Base-by-base conservation (phyloP, 352 stramenopile species). In the Albugo laibachii region DNA sequence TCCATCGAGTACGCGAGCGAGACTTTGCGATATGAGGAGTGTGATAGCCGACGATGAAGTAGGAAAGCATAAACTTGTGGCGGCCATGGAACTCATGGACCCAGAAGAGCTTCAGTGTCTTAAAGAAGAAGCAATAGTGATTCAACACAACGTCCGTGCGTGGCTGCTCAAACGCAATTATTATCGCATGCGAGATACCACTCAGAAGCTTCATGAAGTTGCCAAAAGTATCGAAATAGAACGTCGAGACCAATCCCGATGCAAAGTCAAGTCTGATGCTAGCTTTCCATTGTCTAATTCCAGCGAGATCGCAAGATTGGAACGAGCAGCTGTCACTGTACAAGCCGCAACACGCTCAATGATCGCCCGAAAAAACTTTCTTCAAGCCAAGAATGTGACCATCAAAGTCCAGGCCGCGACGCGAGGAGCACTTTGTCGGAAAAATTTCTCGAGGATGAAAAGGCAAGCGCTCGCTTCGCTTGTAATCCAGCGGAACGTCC, bases 161-260 rank as follows among this genome's bases (percentile, higher is more conserved):
- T 95, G 83, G 83, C 47, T 95, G 31, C 64, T 94, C 15, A 79
- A 81, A 16, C 73, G 81, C 20, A 93, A 92, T 52, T 94, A 81
- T 51, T 74, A 73, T 19, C 83, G 80, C 47, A 86, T 94, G 71
- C 71, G 80, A 15, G 80, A 93, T 45, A 81, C 82, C 16, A 89
- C 82, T 24, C 81, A 80, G 45, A 63, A 69, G 24, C 56, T 94
- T 5, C 66, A 88, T 18, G 79, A 88, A 64, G 74, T 71, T 1
- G 58, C 69, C 46, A 35, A 52, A 11, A 45, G 57, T 27, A 34
- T 57, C 13, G 41, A 60, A 39, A 20, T 56, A 58, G 24, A 53
- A 31, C 44, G 36, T 11, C 41, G 13, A 5, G 45, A 57, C 41
- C 49, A 40, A 2, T 8, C 24, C 3, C 24, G 24, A 31, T 24